Evolutionary conservation across 108 stramenopile genomes (phyloP).

Genomic region (Pinguiococcus pyrenoidosus): DNA sequence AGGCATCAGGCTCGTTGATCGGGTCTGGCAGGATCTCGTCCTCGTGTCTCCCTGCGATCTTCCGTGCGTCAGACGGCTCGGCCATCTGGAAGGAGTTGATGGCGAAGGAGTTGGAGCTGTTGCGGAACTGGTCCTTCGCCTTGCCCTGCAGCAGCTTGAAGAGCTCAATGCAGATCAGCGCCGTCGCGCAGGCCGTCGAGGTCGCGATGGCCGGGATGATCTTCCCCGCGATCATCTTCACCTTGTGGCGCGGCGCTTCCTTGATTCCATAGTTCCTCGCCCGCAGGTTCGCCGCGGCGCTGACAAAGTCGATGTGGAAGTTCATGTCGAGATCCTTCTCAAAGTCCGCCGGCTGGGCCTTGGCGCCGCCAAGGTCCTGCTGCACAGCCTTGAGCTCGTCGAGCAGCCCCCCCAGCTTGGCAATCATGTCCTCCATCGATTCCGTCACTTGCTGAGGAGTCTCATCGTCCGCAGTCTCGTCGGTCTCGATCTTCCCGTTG

Average conservation of each 20-base stretch:
- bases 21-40: too few species aligned
- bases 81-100: constrained; percentile 2
- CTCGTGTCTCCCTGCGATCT: background rate
- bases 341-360: constrained; percentile 31
- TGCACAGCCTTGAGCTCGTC: constrained; percentile 10
- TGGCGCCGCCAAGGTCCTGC: constrained; percentile 7
- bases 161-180: constrained; percentile 47
- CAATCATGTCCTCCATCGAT: background rate
- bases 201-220: constrained; percentile 54
- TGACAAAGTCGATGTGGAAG: constrained; percentile 50
- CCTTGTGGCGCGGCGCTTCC: constrained; percentile 32
- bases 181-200: constrained; percentile 44
- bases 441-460: background rate
- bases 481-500: constrained; percentile 23
- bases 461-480: background rate
- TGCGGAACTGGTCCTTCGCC: constrained; percentile 10
- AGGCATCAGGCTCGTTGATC: too few species aligned
- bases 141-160: constrained; percentile 30
- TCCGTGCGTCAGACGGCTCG: constrained; percentile 7
- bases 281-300: constrained; percentile 33
- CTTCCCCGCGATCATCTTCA: constrained; percentile 53
- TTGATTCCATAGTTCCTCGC: constrained; percentile 32
- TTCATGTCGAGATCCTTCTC: constrained; percentile 46
- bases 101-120: constrained; percentile 7
- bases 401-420: background rate